Evolutionary conservation across 1,284 basidiomycete species (phyloP).

Genomic region (Apiotrichum veenhuisii): DNA sequence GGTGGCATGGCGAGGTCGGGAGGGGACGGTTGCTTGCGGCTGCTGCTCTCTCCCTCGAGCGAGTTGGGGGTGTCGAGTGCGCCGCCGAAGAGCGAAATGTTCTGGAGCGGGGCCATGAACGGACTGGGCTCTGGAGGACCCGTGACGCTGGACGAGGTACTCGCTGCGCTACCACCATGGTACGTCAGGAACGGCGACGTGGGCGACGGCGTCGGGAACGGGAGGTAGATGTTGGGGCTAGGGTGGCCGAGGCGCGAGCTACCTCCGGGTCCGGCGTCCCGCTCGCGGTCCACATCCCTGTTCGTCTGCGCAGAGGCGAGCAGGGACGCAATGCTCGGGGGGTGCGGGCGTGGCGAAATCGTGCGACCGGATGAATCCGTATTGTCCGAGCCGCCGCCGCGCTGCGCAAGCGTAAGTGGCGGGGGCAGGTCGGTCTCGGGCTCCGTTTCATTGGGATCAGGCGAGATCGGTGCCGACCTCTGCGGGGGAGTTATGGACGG

Average conservation of each 20-base stretch:
- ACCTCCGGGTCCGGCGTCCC: too few relatives aligned
- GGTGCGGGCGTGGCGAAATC: conserved; percentile 12
- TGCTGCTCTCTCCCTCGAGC: conserved; percentile 18
- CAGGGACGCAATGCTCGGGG: conserved; percentile 13
- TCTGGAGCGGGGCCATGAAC: conserved; percentile 42
- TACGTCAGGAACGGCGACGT: conserved; percentile 44
- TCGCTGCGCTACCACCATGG: conserved; percentile 10
- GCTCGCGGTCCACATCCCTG: background rate
- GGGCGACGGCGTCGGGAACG: conserved; percentile 46
- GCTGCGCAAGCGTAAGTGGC: conserved; percentile 27
- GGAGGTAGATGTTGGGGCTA: conserved; percentile 43
- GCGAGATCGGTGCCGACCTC: conserved; percentile 7
- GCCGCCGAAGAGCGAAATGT: conserved; percentile 40
- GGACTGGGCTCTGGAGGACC: conserved; percentile 38
- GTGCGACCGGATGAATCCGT: conserved; percentile 8
- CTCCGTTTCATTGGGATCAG: conserved; percentile 43
- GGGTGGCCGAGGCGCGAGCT: conserved; percentile 12
- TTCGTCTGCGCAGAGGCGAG: conserved; percentile 7
- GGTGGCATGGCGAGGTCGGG: conserved; percentile 16
- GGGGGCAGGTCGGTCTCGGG: conserved; percentile 36
- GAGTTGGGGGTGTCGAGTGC: conserved; percentile 13
- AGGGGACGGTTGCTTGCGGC: conserved; percentile 17
- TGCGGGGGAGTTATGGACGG: conserved; percentile 27
- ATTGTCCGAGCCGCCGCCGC: conserved; percentile 4
- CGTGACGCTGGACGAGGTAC: conserved; percentile 8